These are phyloP conservation scores for Cystoderma amianthinum DNA, from an alignment of 768 basidiomycete species.

Conservation along the genomic window DNA sequence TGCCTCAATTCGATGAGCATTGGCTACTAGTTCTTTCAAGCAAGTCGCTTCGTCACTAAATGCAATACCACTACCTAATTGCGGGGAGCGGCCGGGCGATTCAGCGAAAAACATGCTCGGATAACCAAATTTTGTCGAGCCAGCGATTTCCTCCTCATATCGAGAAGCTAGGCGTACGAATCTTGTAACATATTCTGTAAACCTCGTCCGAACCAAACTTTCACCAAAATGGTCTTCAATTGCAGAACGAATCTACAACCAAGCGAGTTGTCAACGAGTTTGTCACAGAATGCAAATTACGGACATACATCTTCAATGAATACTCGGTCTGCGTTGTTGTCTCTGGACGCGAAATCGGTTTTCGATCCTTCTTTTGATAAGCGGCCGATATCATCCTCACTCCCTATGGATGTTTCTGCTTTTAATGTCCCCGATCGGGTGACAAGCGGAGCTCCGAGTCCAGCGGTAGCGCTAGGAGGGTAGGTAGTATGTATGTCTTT, in stretches of 20 bases:
- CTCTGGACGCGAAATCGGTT: constrained; percentile 50
- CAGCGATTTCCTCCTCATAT: constrained; percentile 83
- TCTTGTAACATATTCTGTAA: constrained; percentile 81
- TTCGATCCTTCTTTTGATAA: constrained; percentile 50
- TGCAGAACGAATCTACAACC: constrained; percentile 67
- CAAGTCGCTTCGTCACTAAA: constrained; percentile 68
- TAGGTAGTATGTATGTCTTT: constrained; percentile 70
- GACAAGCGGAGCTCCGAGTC: constrained; percentile 35
- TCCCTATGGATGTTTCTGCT: constrained; percentile 53
- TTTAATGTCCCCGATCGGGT: constrained; percentile 56
- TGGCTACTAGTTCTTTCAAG: constrained; percentile 63
- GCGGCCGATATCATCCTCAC: constrained; percentile 69
- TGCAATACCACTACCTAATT: constrained; percentile 76
- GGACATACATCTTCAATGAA: constrained; percentile 93
- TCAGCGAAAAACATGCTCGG: constrained; percentile 50
- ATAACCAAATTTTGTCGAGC: constrained; percentile 71
- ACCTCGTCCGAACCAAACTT: constrained; percentile 76
- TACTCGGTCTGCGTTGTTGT: constrained; percentile 65
- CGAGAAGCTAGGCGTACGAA: constrained; percentile 87
- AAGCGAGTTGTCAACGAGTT: not conserved
- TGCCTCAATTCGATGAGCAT: constrained; percentile 84
- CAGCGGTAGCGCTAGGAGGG: constrained; percentile 37
- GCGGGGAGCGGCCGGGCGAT: constrained; percentile 30
- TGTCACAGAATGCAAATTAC: no score
- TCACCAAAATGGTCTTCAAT: constrained; percentile 94